Base-by-base conservation (phyloP, 306 rosid species). In the Cucumis cinereus region DNA sequence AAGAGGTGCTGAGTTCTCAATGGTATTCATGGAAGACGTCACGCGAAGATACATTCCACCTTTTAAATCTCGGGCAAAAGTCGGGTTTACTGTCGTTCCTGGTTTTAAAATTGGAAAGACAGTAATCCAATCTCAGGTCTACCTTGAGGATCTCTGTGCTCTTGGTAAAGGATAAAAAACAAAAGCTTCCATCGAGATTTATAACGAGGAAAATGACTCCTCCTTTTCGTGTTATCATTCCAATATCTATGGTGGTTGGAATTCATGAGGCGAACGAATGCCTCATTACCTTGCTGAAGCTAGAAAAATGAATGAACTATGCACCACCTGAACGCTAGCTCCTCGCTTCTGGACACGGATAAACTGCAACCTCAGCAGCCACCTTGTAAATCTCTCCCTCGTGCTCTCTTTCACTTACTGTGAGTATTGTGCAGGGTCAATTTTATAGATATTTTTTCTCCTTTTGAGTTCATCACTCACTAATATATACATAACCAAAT, bases 21-120 rank as follows among this genome's bases (percentile, higher is more conserved):
- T 86, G 82, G 85, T 94, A 28, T 92, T 85, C 81, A 94, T 94
- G 98, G 97, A 92, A 76, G 98, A 90, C 77, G 89, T 91, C 41
- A 94, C 93, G 2, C 91, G 81, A 80, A 78, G 86, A 76, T 79
- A 79, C 57, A 78, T 80, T 19, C 79, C 83, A 82, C 90, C 95
- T 0, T 76, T 85, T 85, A 90, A 83, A 79, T 87, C 84, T 35
- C 83, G 93, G 85, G 87, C 85, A 26, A 91, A 89, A 60, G 96
- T 94, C 5, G 93, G 93, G 52, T 94, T 91, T 85, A 91, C 96
- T 2, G 98, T 92, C 80, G 81, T 92, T 84, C 98, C 98, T 1
- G 98, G 98, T 47, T 94, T 94, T 74, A 94, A 83, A 83, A 80
- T 90, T 13, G 92, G 96, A 62, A 77, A 78, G 57, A 86, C 89